Evolutionary conservation across 2,329 filamentous ascomycete species (phyloP).

Genomic region (Calonectria naviculata): DNA sequence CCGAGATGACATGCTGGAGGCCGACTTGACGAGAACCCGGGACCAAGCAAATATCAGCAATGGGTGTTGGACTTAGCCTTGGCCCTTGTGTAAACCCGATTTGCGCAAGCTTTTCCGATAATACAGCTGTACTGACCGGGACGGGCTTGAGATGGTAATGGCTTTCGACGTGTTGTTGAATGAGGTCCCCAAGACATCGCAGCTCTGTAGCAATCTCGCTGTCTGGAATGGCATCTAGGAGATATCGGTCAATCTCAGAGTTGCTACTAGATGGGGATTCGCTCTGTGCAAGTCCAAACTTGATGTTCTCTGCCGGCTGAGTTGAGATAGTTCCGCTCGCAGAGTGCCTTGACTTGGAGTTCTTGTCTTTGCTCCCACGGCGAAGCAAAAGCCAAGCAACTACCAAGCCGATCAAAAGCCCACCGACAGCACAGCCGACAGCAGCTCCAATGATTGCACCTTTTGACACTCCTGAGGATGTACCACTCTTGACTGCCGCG

Average conservation of each 20-base stretch:
- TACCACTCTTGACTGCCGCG: not conserved
- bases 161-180: constrained; percentile 53
- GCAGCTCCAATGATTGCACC: constrained; percentile 42
- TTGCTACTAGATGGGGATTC: constrained; percentile 19
- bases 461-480: constrained; percentile 8
- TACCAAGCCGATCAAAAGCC: constrained; percentile 39
- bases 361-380: constrained; percentile 8
- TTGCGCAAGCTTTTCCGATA: constrained; percentile 36
- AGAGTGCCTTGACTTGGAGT: not conserved
- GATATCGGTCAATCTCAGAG: constrained; percentile 46
- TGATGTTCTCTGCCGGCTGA: not conserved
- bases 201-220: constrained; percentile 47
- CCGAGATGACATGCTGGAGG: constrained; percentile 51
- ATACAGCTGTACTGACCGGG: constrained; percentile 26
- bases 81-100: constrained; percentile 40
- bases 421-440: constrained; percentile 42
- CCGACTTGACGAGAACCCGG: constrained; percentile 44
- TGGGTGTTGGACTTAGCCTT: constrained; percentile 11
- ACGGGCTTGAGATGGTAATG: constrained; percentile 47
- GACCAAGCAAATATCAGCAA: constrained; percentile 46
- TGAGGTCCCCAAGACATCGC: constrained; percentile 45
- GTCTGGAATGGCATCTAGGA: constrained; percentile 50
- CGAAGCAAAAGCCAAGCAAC: constrained; percentile 41
- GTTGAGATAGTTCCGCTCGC: not conserved
- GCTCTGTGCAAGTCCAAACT: constrained; percentile 2